Evolutionary conservation across 805 yeast species (phyloP), one percentile per base, ranked within the genome.

Genomic region (Kodamaea lidongshanica): DNA sequence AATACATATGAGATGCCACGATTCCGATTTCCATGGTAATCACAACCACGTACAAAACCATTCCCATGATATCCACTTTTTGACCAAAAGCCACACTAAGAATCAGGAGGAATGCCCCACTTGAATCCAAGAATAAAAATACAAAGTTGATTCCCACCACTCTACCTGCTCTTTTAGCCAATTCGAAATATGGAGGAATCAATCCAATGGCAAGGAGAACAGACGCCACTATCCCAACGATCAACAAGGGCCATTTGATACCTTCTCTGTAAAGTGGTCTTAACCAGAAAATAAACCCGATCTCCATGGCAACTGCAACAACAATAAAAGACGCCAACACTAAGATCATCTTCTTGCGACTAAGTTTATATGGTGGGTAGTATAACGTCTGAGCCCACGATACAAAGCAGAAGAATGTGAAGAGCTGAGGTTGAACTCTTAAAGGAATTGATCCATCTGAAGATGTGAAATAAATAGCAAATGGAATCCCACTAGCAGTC

Each of bases 61-160:
- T 69, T 25, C 96, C 92, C 72, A 89, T 67, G n/a, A 74, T 53
- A 52, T 88, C 96, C 49, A 82, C 46, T 20, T 66, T 64, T n/a
- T n/a, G n/a, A 1, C 65, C 92, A 21, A 79, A 66, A 1, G 60
- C 52, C 9, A 64, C 67, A 43, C 77, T 65, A 23, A 72, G 66
- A 57, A 83, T 69, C 8, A 94, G 82, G 41, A 85, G 75, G 23
- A 64, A 57, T 0, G 96, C 96, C 6, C 97, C 97, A 15, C 72
- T 39, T 4, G 83, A 72, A 52, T 89, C 96, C 58, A 88, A 58
- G 4, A 67, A 46, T 35, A 89, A 62, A 40, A 89, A 89, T 3
- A 81, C 42, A 47, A 89, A 87, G 50, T 87, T 87, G 46, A 89
- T 80, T 0, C 97, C 97, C 3, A 87, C 76, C 3, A 89, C 96